Base-by-base conservation (phyloP, 371 early-diverging fungal genomes). In the Apophysomyces elegans region DNA sequence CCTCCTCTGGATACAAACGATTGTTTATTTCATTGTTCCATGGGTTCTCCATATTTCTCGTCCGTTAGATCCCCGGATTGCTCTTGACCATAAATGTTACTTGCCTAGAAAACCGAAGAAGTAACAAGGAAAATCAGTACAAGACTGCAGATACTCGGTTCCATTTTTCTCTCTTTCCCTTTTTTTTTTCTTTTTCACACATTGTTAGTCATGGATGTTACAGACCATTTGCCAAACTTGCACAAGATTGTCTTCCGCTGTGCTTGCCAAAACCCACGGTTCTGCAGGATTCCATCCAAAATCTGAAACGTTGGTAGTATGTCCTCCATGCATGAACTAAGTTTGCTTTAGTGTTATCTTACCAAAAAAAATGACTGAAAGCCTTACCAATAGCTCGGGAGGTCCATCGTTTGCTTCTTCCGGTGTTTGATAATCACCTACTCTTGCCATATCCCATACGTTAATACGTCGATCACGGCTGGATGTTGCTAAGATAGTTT, bases 251-350 rank as follows among this genome's bases (percentile, higher is more conserved):
- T 98, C 98, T 75, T 98, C 97, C 16, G 96, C 97, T 2, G 95
- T 91, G 59, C 91, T 91, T 66, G 93, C 92, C 64, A 99, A 80
- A 44, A 95, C 95, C 96, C 96, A 99, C 36, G 95, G 96, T 64
- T 93, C 94, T 67, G 95, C 91, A 68, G 88, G 91, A 86, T 98
- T 99, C 99, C 99, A 99, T 41, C 89, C 86, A 62, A 99, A 89
- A 77, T 99, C 99, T 41, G 94, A 91, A 21, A 99, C 92, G 68
- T 90, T 93, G 82, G 92, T 92, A 5, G 99, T 99, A 74, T 99
- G 99, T 7, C 99, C 99, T 43, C 99, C 99, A 73, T 99, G 99
- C 21, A 99, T 85, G 85, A 99, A 99, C 91, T 91, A 59, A 26
- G 16, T 9, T 50, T 21, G 54, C 54, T 50, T 50, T 50, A 50